phyloP scores from a whole-genome alignment of 2,329 filamentous ascomycete species.

The Hypocreales sp. region DNA sequence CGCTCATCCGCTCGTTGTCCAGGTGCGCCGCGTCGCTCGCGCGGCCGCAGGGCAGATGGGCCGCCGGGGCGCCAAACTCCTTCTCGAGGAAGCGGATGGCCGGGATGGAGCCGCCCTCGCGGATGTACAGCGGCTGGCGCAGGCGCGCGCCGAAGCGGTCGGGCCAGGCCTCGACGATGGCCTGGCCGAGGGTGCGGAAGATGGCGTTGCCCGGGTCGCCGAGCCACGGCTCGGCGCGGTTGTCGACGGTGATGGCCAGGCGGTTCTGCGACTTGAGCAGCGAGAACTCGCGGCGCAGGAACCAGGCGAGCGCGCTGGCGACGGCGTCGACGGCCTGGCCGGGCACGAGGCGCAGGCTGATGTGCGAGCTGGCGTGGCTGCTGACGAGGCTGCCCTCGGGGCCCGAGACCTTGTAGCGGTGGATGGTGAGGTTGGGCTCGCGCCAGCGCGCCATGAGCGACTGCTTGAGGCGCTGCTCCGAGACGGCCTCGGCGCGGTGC shows the following conservation, averaged over 20 bases:
- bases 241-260: constrained; percentile 71
- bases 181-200: constrained; percentile 74
- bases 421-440: constrained; percentile 85
- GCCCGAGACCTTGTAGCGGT: constrained; percentile 83
- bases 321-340: constrained; percentile 80
- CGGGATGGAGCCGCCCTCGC: constrained; percentile 90
- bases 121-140: constrained; percentile 72
- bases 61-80: constrained; percentile 79
- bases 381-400: constrained; percentile 88
- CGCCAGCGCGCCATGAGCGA: constrained; percentile 90
- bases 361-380: constrained; percentile 69
- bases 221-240: constrained; percentile 91
- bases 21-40: constrained; percentile 88
- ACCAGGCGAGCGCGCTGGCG: constrained; percentile 48
- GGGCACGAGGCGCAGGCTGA: constrained; percentile 84
- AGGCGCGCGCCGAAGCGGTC: constrained; percentile 29
- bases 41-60: constrained; percentile 86
- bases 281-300: constrained; percentile 56
- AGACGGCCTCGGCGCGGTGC: constrained; percentile 45
- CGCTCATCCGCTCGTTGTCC: constrained; percentile 82
- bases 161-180: constrained; percentile 74
- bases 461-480: constrained; percentile 56
- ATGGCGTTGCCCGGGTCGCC: constrained; percentile 84
- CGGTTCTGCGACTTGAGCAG: constrained; percentile 66
- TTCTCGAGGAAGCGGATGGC: constrained; percentile 90